phyloP scores from a whole-genome alignment of 176 grass and related monocot genomes.

The Musa acuminata region DNA sequence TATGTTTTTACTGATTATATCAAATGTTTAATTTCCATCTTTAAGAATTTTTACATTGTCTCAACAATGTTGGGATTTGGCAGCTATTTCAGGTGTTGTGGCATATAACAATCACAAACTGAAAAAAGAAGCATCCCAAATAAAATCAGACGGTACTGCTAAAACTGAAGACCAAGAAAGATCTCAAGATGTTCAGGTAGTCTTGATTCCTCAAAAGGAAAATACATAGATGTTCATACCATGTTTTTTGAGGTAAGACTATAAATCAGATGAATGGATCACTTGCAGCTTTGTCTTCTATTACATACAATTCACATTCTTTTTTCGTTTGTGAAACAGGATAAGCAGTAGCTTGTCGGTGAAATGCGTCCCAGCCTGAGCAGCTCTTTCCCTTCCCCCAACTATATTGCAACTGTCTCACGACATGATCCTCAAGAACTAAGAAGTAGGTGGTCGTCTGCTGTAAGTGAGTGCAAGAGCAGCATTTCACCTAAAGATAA shows the following conservation, averaged over 20 bases:
- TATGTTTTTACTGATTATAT: not conserved
- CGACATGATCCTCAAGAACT: not conserved
- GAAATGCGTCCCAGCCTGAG: not conserved
- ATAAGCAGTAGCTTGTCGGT: not conserved
- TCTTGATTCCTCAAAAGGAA: slow-evolving; percentile 43
- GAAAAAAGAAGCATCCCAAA: slow-evolving; percentile 40
- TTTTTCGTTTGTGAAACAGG: not conserved
- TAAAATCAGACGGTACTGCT: slow-evolving; percentile 25
- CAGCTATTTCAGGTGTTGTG: slow-evolving; percentile 94
- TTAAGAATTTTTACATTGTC: not conserved
- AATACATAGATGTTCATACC: slow-evolving; percentile 11
- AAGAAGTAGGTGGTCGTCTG: not conserved
- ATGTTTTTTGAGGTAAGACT: not conserved
- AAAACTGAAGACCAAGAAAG: slow-evolving; percentile 31
- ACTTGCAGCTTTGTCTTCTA: not conserved
- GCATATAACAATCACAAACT: slow-evolving; percentile 93
- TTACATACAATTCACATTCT: too few relatives aligned
- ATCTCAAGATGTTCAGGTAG: slow-evolving; percentile 31
- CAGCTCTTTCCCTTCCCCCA: not conserved
- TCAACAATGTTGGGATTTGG: slow-evolving; percentile 16
- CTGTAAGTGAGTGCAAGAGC: not conserved
- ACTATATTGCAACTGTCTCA: not conserved
- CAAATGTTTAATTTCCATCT: not conserved
- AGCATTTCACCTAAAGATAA: too few relatives aligned
- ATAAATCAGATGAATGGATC: not conserved